Evolutionary conservation across 148 eudicot species (phyloP).

Genomic region (Arctostaphylos glauca): DNA sequence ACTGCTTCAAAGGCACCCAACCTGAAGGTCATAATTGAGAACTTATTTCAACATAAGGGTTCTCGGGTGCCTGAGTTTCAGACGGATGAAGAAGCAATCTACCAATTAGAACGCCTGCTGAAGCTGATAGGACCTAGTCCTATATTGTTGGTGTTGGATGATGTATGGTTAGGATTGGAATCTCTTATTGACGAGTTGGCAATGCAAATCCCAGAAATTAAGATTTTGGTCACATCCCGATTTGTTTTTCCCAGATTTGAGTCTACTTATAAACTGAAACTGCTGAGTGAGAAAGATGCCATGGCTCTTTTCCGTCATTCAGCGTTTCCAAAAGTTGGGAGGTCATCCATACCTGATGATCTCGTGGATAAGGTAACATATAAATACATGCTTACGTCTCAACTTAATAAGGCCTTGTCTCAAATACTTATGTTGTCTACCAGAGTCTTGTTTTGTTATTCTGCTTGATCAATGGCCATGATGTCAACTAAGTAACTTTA

Average conservation of each 20-base stretch:
- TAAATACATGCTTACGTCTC: background rate
- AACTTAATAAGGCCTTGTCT: background rate
- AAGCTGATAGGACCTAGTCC: constrained; percentile 15
- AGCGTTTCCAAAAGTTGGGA: constrained; percentile 24
- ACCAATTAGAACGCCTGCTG: constrained; percentile 26
- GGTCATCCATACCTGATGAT: constrained; percentile 12
- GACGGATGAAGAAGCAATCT: constrained; percentile 33
- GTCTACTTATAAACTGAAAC: constrained; percentile 20
- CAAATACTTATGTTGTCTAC: background rate
- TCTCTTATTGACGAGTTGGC: constrained; percentile 16
- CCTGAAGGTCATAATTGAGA: constrained; percentile 19
- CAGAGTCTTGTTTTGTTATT: background rate
- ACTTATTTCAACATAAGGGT: constrained; percentile 15
- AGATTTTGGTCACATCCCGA: constrained; percentile 37
- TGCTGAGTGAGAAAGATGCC: constrained; percentile 29
- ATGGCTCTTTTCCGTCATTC: constrained; percentile 25
- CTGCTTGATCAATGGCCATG: background rate
- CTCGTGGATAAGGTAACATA: constrained; percentile 26
- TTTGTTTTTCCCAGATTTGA: constrained; percentile 20
- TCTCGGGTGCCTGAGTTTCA: constrained; percentile 13
- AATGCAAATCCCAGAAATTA: constrained; percentile 20
- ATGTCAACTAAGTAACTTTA: background rate
- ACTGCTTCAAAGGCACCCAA: constrained; percentile 26
- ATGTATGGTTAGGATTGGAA: constrained; percentile 33
- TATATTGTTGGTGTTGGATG: constrained; percentile 38